A percentile compares a stretch with the other conserved stretches of the same genome.
Evolutionary conservation across 2,329 filamentous ascomycete species (phyloP).

Genomic region (Mollisia scopiformis): DNA sequence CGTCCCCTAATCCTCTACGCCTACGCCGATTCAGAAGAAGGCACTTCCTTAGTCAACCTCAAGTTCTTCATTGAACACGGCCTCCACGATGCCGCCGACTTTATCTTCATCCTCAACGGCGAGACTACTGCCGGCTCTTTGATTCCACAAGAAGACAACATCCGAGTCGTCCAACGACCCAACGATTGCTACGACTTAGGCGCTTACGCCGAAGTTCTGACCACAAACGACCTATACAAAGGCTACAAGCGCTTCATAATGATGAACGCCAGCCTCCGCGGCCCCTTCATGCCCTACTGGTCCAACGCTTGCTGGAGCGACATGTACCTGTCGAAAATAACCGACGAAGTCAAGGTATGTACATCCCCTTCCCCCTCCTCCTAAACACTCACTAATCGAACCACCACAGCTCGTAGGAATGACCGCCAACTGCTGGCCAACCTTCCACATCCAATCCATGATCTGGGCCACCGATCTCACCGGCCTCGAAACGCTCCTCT

Average conservation of each 20-base stretch:
- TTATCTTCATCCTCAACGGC: conserved; percentile 35
- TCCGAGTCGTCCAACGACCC: conserved; percentile 25
- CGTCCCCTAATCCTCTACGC: conserved; percentile 34
- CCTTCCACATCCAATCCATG: conserved; percentile 35
- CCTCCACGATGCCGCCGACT: conserved; percentile 33
- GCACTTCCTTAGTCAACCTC: conserved; percentile 28
- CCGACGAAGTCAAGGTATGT: conserved; percentile 31
- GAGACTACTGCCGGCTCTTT: conserved; percentile 20
- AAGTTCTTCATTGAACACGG: conserved; percentile 34
- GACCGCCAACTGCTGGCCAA: conserved; percentile 31
- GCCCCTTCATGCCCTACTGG: conserved; percentile 35
- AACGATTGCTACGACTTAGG: conserved; percentile 37
- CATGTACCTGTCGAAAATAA: conserved; percentile 29
- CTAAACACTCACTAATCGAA: conserved; percentile 9
- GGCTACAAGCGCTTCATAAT: conserved; percentile 33
- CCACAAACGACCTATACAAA: conserved; percentile 30
- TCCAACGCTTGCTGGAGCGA: conserved; percentile 32
- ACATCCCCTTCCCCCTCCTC: background rate
- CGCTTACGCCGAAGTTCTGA: conserved; percentile 30
- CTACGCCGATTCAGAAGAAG: conserved; percentile 29
- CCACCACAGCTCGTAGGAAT: conserved; percentile 33
- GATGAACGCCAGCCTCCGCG: conserved; percentile 35
- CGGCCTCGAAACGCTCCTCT: conserved; percentile 30
- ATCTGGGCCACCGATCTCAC: conserved; percentile 34
- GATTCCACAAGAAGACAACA: conserved; percentile 27